phyloP scores from a whole-genome alignment of 805 yeast genomes.

The Hanseniaspora occidentalis region DNA sequence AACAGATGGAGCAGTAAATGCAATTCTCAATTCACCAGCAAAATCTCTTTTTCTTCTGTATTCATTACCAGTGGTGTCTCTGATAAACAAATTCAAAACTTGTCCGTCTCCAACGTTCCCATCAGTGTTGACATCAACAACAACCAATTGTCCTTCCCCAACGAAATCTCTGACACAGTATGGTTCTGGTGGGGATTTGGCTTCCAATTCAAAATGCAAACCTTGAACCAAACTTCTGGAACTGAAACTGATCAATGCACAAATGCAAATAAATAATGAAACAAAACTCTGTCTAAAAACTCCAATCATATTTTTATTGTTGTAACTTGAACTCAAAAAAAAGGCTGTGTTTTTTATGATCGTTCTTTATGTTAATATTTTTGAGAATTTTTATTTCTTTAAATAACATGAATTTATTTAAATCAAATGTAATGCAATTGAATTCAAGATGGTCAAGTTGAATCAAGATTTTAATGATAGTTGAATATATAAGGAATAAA shows the following conservation, averaged over 20 bases:
- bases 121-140: constrained; percentile 61
- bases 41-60: constrained; percentile 68
- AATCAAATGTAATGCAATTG: too few relatives aligned
- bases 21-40: constrained; percentile 57
- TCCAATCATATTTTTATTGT: neutral
- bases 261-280: neutral
- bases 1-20: constrained; percentile 66
- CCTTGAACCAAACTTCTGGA: constrained; percentile 13
- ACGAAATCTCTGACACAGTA: constrained; percentile 91
- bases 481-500: too few relatives aligned
- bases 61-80: constrained; percentile 77
- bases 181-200: constrained; percentile 36
- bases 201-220: constrained; percentile 42
- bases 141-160: constrained; percentile 72
- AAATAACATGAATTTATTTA: too few relatives aligned
- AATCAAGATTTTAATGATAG: too few relatives aligned
- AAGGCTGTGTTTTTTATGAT: neutral
- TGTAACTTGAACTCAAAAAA: too few relatives aligned
- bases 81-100: constrained; percentile 48
- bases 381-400: too few relatives aligned
- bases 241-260: neutral
- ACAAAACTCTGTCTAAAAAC: neutral
- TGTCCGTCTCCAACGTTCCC: constrained; percentile 87
- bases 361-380: neutral
- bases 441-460: too few relatives aligned